Conservation (phyloP, 108 stramenopile species). For the Nitzschia palea region DNA sequence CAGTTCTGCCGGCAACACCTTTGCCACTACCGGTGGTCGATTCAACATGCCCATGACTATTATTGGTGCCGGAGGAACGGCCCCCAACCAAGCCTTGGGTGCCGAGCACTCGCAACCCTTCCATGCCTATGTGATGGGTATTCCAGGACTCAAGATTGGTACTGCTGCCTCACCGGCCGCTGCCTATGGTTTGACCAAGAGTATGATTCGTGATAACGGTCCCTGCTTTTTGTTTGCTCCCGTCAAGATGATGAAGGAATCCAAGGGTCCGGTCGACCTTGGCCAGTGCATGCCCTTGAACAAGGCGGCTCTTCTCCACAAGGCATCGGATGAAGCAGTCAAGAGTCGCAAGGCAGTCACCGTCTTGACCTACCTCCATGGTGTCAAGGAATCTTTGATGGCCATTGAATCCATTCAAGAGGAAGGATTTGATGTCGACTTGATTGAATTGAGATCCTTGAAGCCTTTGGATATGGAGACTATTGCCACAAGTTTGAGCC, state of each 20-base stretch:
- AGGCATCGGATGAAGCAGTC: slow-evolving; percentile 81
- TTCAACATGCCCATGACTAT: slow-evolving; percentile 99
- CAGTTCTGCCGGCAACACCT: slow-evolving; percentile 97
- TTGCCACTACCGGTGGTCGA: slow-evolving; percentile 96
- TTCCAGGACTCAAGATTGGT: slow-evolving; percentile 98
- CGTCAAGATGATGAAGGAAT: slow-evolving; percentile 98
- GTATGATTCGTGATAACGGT: slow-evolving; percentile 98
- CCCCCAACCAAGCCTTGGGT: slow-evolving; percentile 97
- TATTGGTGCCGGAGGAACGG: slow-evolving; percentile 97
- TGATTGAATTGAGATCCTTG: slow-evolving; percentile 95
- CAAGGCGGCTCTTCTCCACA: slow-evolving; percentile 88
- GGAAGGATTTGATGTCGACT: slow-evolving; percentile 95
- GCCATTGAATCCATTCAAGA: slow-evolving; percentile 83
- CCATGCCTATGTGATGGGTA: slow-evolving; percentile 99
- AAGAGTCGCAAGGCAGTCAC: slow-evolving; percentile 89
- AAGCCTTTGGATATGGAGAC: slow-evolving; percentile 98
- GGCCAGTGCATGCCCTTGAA: slow-evolving; percentile 93
- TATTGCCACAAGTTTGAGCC: slow-evolving; percentile 77
- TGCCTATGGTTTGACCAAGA: slow-evolving; percentile 96
- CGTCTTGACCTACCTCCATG: slow-evolving; percentile 97
- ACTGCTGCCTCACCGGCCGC: slow-evolving; percentile 95
- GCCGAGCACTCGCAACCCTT: slow-evolving; percentile 99
- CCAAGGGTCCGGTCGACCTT: slow-evolving; percentile 88
- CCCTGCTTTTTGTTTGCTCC: slow-evolving; percentile 98
- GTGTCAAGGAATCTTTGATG: slow-evolving; percentile 91